These are phyloP conservation scores for Hypericum perforatum DNA, from an alignment of 345 rosid genomes.

Conservation along the genomic window DNA sequence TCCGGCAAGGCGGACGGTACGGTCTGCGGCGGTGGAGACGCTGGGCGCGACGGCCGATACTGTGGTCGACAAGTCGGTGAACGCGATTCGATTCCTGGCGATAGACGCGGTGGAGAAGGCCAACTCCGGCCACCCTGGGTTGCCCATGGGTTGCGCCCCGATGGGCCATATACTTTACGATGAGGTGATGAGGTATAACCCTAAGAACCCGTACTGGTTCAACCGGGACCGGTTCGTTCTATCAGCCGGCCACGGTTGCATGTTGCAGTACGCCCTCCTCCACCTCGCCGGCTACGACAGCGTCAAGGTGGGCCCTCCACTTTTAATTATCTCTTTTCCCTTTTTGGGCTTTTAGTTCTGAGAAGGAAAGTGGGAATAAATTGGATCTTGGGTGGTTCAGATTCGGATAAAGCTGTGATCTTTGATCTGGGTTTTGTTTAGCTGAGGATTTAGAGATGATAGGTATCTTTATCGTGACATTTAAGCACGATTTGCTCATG, in stretches of 20 bases:
- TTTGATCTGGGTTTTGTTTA: no score
- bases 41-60: constrained; percentile 41
- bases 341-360: not conserved
- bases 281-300: constrained; percentile 97
- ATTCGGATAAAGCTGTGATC: no score
- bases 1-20: constrained; percentile 41
- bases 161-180: constrained; percentile 83
- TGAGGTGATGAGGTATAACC: constrained; percentile 85
- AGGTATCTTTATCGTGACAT: no score
- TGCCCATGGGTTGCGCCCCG: constrained; percentile 98
- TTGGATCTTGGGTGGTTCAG: no score
- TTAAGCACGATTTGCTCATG: no score
- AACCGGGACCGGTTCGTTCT: constrained; percentile 91
- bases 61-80: constrained; percentile 65
- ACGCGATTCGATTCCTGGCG: constrained; percentile 78
- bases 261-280: constrained; percentile 87
- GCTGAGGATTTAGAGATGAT: no score
- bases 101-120: constrained; percentile 96
- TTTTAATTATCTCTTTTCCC: not conserved
- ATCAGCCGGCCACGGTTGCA: constrained; percentile 96
- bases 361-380: not conserved
- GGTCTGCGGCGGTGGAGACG: constrained; percentile 51
- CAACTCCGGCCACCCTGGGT: constrained; percentile 91
- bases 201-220: constrained; percentile 95
- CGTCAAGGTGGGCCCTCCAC: constrained; percentile 38